Conservation (phyloP, 2,329 filamentous ascomycete genomes). For the Cryphonectria carpinicola region DNA sequence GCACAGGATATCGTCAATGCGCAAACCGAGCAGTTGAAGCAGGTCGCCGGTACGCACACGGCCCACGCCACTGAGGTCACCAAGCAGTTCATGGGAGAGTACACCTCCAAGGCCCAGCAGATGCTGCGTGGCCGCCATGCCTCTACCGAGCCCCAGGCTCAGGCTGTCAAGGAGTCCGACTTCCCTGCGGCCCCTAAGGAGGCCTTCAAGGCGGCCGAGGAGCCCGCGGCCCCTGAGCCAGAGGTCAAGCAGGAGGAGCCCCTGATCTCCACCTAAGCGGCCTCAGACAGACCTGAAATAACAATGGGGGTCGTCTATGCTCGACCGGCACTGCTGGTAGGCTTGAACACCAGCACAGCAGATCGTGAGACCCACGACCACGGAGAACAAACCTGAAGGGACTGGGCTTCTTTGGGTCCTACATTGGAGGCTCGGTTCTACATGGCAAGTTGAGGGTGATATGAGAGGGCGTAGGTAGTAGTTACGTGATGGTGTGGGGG, state of each 20-base stretch:
- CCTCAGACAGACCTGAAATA: not conserved
- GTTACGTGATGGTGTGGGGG: not conserved
- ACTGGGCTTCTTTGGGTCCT: not conserved
- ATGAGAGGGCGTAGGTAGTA: not conserved
- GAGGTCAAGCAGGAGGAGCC: constrained; percentile 40
- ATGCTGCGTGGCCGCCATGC: constrained; percentile 57
- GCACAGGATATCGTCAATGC: constrained; percentile 61
- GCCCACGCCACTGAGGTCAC: constrained; percentile 64
- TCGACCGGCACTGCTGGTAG: constrained; percentile 10
- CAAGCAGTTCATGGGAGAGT: constrained; percentile 71
- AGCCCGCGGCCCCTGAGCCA: constrained; percentile 37
- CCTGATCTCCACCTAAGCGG: constrained; percentile 38
- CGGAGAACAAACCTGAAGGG: not conserved
- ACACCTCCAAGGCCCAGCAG: constrained; percentile 69
- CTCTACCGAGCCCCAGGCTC: constrained; percentile 38
- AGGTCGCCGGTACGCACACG: constrained; percentile 66
- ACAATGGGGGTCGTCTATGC: not conserved
- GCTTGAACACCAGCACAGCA: not conserved
- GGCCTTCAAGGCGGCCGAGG: constrained; percentile 38
- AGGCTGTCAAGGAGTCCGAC: constrained; percentile 48
- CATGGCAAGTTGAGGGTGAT: not conserved
- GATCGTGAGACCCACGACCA: not conserved
- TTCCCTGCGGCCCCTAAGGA: constrained; percentile 51
- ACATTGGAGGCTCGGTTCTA: not conserved
- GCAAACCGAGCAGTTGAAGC: constrained; percentile 66